Evolutionary conservation across 2,329 filamentous ascomycete species (phyloP), one percentile per base, ranked within the genome.

Genomic region (Claviceps humidiphila): DNA sequence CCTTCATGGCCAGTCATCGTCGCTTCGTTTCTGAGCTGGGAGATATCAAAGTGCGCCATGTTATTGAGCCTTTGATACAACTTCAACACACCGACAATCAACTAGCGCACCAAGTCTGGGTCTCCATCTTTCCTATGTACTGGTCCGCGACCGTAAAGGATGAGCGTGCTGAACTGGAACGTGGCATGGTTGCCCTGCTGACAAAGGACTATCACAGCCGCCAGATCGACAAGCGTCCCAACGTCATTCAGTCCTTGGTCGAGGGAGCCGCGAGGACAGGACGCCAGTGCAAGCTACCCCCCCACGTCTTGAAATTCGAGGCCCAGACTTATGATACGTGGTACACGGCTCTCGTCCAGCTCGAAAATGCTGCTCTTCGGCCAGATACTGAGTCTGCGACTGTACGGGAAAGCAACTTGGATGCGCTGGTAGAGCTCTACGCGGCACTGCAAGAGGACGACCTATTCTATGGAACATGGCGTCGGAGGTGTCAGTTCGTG

Each of bases 381-480:
- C 90, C 93, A 0, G 79, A 89, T 51, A 81, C 89, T 42, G 90
- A 97, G 60, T 95, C 90, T 1, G 73, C 87, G 1, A 82, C 80
- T 45, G 85, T 95, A 20, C 80, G 89, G 37, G 94, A 98, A 66
- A 97, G 91, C 69, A 97, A 94, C 58, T 77, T 97, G 5, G 93
- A 99, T 68, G 93, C 93, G 0, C 73, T 99, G n/a, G 82, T 95
- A 8, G 91, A 97, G 63, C 75, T 97, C 3, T 98, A 98, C 63
- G 82, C 89, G 5, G 82, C 84, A 1, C 73, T 99, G 14, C 87
- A 95, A 62, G 94, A 99, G 66, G 90, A 97, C 49, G 93, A 99
- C 64, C 75, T 98, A 47, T 99, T 97, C 67, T 97, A 98, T 58
- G 93, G 93, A 8, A 94, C 90, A 0, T 98, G 93, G 93, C 83